phyloP scores from a whole-genome alignment of 352 stramenopile genomes.

The Nothophytophthora sp. region DNA sequence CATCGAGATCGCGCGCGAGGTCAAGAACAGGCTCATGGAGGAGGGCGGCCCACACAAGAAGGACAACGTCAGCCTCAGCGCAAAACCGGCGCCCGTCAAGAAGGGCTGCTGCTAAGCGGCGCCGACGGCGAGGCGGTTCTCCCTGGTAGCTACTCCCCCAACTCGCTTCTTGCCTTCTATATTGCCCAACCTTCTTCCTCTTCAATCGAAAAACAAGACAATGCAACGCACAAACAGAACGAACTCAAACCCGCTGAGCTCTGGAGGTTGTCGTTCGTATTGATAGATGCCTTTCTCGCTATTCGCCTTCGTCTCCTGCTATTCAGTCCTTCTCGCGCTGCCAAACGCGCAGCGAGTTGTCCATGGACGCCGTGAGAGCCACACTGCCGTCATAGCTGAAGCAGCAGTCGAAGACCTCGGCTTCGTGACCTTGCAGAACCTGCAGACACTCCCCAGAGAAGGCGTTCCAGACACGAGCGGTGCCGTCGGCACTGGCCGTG shows the following conservation, averaged over 20 bases:
- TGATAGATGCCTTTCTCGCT: too few species aligned
- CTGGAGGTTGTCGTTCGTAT: too few species aligned
- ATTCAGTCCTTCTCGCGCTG: slow-evolving; percentile 17
- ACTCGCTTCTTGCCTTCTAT: too few species aligned
- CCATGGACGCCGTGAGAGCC: slow-evolving; percentile 51
- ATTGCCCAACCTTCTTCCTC: too few species aligned
- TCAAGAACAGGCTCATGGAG: slow-evolving; percentile 90
- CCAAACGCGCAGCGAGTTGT: slow-evolving; percentile 77
- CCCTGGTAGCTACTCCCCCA: too few species aligned
- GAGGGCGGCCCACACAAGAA: slow-evolving; percentile 88
- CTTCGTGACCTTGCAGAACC: slow-evolving; percentile 59
- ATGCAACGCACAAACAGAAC: too few species aligned
- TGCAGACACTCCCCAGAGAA: slow-evolving; percentile 70
- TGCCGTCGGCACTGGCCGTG: slow-evolving; percentile 56
- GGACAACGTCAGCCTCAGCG: slow-evolving; percentile 78
- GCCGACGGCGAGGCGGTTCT: too few species aligned
- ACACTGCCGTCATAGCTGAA: slow-evolving; percentile 68
- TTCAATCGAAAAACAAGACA: too few species aligned
- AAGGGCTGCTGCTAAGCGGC: slow-evolving; percentile 83
- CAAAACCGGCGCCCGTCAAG: slow-evolving; percentile 74
- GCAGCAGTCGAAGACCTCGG: slow-evolving; percentile 54
- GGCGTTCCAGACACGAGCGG: slow-evolving; percentile 67
- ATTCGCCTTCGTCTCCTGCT: neutral
- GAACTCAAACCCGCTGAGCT: too few species aligned
- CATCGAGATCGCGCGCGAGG: slow-evolving; percentile 88